Evolutionary conservation across 2,329 filamentous ascomycete genomes (phyloP).

Genomic region (Massarina eburnea): DNA sequence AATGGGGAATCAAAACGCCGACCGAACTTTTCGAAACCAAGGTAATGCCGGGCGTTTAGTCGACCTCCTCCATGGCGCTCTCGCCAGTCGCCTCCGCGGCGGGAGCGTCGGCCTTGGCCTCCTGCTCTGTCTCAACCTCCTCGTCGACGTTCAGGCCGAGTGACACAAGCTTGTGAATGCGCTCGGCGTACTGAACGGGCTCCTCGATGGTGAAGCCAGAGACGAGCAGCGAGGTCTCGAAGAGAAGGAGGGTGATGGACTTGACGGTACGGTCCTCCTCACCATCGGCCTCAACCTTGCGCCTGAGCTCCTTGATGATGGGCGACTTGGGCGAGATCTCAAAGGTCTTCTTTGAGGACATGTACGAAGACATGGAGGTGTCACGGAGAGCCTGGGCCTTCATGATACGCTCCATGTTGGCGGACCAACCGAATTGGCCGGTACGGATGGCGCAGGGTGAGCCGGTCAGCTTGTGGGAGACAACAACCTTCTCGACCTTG

Average conservation of each 20-base stretch:
- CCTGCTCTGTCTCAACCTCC: slow-evolving; percentile 71
- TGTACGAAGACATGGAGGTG: slow-evolving; percentile 99
- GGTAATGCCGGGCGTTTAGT: slow-evolving; percentile 60
- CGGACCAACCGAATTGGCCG: slow-evolving; percentile 99
- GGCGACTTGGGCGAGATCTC: slow-evolving; percentile 99
- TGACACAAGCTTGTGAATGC: slow-evolving; percentile 99
- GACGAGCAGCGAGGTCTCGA: slow-evolving; percentile 97
- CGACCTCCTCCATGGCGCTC: slow-evolving; percentile 99
- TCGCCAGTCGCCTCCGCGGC: slow-evolving; percentile 70
- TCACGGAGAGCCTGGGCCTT: slow-evolving; percentile 99
- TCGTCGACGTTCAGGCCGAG: slow-evolving; percentile 97
- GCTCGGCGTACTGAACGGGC: slow-evolving; percentile 95
- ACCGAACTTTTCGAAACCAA: slow-evolving; percentile 39
- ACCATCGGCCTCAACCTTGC: slow-evolving; percentile 96
- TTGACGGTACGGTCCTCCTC: slow-evolving; percentile 99
- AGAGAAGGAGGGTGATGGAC: slow-evolving; percentile 97
- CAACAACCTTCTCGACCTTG: slow-evolving; percentile 99
- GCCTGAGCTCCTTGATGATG: slow-evolving; percentile 99
- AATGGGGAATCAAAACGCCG: slow-evolving; percentile 42
- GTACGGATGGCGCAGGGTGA: slow-evolving; percentile 98
- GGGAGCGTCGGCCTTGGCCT: slow-evolving; percentile 60
- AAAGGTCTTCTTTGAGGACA: slow-evolving; percentile 99
- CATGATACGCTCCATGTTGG: slow-evolving; percentile 99
- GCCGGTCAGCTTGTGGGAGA: slow-evolving; percentile 89
- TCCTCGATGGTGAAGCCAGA: slow-evolving; percentile 99